These are phyloP conservation scores for Chrysosporium keratinophilum DNA, from an alignment of 2,329 filamentous ascomycete genomes.

Conservation along the genomic window DNA sequence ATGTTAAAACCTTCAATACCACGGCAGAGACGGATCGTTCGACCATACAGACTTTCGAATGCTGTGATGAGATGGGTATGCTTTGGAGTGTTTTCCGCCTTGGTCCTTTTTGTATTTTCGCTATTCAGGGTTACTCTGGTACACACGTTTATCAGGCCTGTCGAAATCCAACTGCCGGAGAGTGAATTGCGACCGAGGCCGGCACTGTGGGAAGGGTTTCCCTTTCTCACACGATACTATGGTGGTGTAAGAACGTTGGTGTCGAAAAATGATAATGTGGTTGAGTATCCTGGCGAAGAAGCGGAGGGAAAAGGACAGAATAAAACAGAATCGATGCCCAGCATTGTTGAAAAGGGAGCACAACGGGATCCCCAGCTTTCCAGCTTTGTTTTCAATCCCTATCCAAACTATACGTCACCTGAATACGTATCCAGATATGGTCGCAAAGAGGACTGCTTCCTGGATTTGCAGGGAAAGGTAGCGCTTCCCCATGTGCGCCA, in stretches of 20 bases:
- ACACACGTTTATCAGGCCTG: conserved; percentile 47
- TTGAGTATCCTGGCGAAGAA: conserved; percentile 66
- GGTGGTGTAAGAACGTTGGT: conserved; percentile 70
- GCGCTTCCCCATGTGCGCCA: conserved; percentile 60
- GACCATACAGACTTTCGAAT: conserved; percentile 56
- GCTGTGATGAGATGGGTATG: conserved; percentile 70
- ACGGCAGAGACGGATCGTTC: conserved; percentile 26
- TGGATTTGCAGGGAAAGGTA: conserved; percentile 57
- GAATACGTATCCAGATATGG: conserved; percentile 49
- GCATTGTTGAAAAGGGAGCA: background rate
- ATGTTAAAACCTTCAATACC: conserved; percentile 31
- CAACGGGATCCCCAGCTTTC: background rate
- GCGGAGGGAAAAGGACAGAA: background rate
- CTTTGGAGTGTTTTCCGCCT: conserved; percentile 54
- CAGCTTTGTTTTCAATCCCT: conserved; percentile 52
- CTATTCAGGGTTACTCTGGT: conserved; percentile 63
- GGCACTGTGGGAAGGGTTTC: conserved; percentile 71
- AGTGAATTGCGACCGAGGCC: conserved; percentile 37
- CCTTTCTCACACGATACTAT: conserved; percentile 79
- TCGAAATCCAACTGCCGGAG: conserved; percentile 37
- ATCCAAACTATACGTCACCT: conserved; percentile 52
- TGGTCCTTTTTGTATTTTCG: conserved; percentile 66
- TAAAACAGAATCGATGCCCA: background rate
- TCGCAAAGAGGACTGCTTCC: conserved; percentile 62
- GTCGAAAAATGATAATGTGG: conserved; percentile 53